Evolutionary conservation across 176 grass and related monocot species (phyloP).

Genomic region (Cocos nucifera): DNA sequence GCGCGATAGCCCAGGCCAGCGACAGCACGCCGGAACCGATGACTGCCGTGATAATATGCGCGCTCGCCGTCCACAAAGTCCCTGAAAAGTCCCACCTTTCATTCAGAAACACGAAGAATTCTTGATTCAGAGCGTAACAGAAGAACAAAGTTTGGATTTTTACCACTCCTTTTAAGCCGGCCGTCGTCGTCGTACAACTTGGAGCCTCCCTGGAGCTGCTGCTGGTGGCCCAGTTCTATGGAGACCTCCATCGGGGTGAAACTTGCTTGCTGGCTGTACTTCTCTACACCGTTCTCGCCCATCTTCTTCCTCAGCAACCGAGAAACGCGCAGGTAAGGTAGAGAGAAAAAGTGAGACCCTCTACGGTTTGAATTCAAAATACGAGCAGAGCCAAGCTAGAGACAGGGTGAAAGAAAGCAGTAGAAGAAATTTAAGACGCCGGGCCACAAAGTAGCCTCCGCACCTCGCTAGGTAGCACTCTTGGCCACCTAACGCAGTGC

Average conservation of each 20-base stretch:
- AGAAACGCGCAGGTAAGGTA: too few species aligned
- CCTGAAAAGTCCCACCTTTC: slow-evolving; percentile 23
- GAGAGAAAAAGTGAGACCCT: too few species aligned
- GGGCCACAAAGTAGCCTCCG: too few species aligned
- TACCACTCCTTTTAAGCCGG: slow-evolving; percentile 34
- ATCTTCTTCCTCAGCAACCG: background rate
- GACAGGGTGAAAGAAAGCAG: too few species aligned
- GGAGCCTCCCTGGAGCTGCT: background rate
- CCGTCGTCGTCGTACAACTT: slow-evolving; percentile 63
- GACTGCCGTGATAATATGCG: slow-evolving; percentile 90
- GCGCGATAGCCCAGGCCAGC: slow-evolving; percentile 87
- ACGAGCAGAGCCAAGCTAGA: too few species aligned
- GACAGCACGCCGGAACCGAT: slow-evolving; percentile 91
- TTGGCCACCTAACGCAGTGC: too few species aligned
- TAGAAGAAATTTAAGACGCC: too few species aligned
- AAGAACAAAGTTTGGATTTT: background rate
- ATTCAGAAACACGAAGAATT: too few species aligned
- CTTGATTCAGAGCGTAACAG: background rate
- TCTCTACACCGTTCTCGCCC: slow-evolving; percentile 14
- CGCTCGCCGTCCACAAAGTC: slow-evolving; percentile 73
- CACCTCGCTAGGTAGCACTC: too few species aligned
- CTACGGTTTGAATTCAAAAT: too few species aligned
- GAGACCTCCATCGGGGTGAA: slow-evolving; percentile 41
- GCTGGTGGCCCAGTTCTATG: slow-evolving; percentile 24
- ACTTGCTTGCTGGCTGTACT: slow-evolving; percentile 10